A percentile compares a stretch with the other conserved stretches of the same genome.
Conservation (phyloP, 2,329 filamentous ascomycete genomes). For the Zymoseptoria passerinii region DNA sequence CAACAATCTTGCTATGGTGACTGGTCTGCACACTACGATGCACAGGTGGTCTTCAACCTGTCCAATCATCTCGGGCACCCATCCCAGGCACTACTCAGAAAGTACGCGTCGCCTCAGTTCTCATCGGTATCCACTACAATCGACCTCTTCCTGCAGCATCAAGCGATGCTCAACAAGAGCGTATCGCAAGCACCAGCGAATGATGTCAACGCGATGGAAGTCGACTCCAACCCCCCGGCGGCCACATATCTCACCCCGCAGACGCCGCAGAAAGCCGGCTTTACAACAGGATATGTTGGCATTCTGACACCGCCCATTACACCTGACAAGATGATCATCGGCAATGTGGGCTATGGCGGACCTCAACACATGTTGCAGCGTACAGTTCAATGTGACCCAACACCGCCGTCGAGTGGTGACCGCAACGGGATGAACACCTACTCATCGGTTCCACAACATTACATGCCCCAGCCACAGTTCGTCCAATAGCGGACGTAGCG, state of each 20-base stretch:
- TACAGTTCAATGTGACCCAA: conserved; percentile 22
- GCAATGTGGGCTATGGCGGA: conserved; percentile 16
- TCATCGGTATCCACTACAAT: conserved; percentile 57
- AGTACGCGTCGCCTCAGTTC: conserved; percentile 59
- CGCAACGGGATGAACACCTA: conserved; percentile 19
- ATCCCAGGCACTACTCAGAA: conserved; percentile 58
- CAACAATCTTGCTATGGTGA: conserved; percentile 64
- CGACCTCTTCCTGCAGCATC: conserved; percentile 58
- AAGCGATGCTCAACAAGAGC: conserved; percentile 34
- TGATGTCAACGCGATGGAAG: conserved; percentile 18
- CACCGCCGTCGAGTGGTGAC: conserved; percentile 27
- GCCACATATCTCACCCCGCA: conserved; percentile 54
- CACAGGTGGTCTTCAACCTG: conserved; percentile 55
- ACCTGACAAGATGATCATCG: conserved; percentile 49
- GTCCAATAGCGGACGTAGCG: conserved; percentile 20
- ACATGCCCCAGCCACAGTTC: conserved; percentile 25
- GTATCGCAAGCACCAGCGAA: conserved; percentile 23
- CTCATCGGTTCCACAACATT: conserved; percentile 11
- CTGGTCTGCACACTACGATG: conserved; percentile 65
- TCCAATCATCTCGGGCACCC: conserved; percentile 60
- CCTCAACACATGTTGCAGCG: conserved; percentile 21
- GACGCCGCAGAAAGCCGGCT: conserved; percentile 70
- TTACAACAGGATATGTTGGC: conserved; percentile 58
- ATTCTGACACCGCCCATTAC: conserved; percentile 83
- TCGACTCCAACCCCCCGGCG: conserved; percentile 17